Base-by-base conservation (phyloP, 306 rosid genomes). In the Geum urbanum region DNA sequence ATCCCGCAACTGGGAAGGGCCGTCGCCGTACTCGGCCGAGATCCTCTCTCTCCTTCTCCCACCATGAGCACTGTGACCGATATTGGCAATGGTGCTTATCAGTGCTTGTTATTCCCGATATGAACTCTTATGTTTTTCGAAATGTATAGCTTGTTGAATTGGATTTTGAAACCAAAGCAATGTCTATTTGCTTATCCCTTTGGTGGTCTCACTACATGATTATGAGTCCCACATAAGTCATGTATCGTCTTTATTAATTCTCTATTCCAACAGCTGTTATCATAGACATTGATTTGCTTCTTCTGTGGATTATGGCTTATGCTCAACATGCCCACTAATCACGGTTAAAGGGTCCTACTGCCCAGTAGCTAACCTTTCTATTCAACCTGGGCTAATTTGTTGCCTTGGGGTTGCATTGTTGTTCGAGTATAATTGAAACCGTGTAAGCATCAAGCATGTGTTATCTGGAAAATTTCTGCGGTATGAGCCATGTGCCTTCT, bases 151-250 rank as follows among this genome's bases (percentile, higher is more conserved):
- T 6, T 16, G 45, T 22, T 55, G 53, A 54, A 56, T 70, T 55
- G 44, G 40, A 40, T 40, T 52, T 32, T 66, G 24, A 66, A 24
- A 66, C 27, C 47, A 53, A 46, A 69, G 24, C 63, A 54, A 54
- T 40, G 72, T 40, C n/a, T 39, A 60, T 10, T 3, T 69, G 50
- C 39, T 32, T 67, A 32, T 49, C 20, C 20, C 40, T 52, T 19
- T 6, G 2, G 63, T 55, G 73, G 64, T 48, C 54, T 54, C 41
- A 20, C 22, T 53, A 4, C 73, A 13, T 69, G 53, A 55, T 41
- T 55, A 40, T 7, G 64, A 70, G 73, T 69, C 64, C 53, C 20
- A 55, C 63, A 14, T 3, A 7, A 13, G 63, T 69, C 37, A 7
- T 51, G 19, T 2, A 35, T 32, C 11, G 27, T 61, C 27, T 39